Evolutionary conservation across 2,329 filamentous ascomycete genomes (phyloP), one percentile per base, ranked within the genome.

Genomic region (Phaeoacremonium minimum): DNA sequence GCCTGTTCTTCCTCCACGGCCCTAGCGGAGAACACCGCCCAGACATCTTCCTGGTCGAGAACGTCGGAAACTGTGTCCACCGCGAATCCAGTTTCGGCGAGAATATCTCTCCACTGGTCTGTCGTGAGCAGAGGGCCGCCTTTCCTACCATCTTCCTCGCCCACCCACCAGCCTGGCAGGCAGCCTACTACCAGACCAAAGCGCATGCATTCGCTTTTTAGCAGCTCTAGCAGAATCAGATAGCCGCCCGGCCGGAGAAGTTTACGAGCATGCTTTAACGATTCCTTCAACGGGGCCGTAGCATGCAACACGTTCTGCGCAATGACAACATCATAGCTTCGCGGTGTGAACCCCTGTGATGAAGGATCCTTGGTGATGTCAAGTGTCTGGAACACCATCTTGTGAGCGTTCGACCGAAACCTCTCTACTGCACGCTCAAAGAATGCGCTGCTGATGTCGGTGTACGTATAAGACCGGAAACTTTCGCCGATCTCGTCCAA

Each of bases 231-330:
- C 0, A 73, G 31, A 2, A 75, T 26, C 1, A 77, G 48, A 26
- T 64, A 61, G 0, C 71, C 72, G 2, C 63, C 67, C 0, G 70
- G 63, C 15, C 59, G 64, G 1, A 71, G 47, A 0, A 71, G 44
- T 0, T 42, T 42, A 1, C 65, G 56, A 0, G 58, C 45, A 35
- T 69, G 60, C 4, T 19, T 16, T 22, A 56, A 43, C 19, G 47
- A 56, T 31, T 47, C 26, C 30, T 37, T 43, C 40, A 59, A 30
- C 38, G 35, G 28, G 2, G 15, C 11, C 1, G 64, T 67, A 2
- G 63, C 60, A 35, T 68, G 61, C 0, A 72, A 43, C 3, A 63
- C 57, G 20, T 56, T 50, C 5, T 55, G 53, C 2, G 60, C 63
- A 16, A 68, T 43, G n/a, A 69, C 38, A 5, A 69, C 8, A 28